Conservation (phyloP, 805 yeast species). For the Candida glaebosa region DNA sequence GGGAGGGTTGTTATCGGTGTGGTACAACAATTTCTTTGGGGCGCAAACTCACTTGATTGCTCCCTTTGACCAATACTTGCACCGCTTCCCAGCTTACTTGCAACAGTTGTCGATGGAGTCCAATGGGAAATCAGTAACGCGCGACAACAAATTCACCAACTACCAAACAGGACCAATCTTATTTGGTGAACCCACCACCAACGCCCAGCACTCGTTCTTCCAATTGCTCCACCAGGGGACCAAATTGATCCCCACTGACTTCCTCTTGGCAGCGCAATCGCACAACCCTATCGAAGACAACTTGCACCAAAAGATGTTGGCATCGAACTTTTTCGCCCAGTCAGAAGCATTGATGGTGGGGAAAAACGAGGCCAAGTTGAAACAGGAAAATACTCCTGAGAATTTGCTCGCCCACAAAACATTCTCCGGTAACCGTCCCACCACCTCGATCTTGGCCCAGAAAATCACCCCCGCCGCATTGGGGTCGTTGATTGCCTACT, state of each 20-base stretch:
- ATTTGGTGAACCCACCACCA: constrained; percentile 98
- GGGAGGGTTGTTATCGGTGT: constrained; percentile 91
- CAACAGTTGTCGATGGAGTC: constrained; percentile 99
- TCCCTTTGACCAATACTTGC: constrained; percentile 97
- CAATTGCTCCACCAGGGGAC: constrained; percentile 99
- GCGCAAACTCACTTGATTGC: constrained; percentile 98
- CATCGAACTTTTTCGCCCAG: constrained; percentile 98
- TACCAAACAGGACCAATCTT: constrained; percentile 95
- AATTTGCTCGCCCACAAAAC: constrained; percentile 91
- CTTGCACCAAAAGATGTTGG: constrained; percentile 95
- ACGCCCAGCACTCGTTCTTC: constrained; percentile 99
- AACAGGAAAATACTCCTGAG: constrained; percentile 85
- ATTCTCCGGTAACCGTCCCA: constrained; percentile 98
- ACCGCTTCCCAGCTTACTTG: constrained; percentile 98
- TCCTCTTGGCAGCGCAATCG: constrained; percentile 93
- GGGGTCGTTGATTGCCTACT: constrained; percentile 96
- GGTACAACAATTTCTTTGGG: constrained; percentile 98
- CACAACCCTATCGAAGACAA: constrained; percentile 95
- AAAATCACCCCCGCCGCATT: constrained; percentile 94
- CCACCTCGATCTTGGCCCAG: constrained; percentile 94
- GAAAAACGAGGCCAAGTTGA: constrained; percentile 78
- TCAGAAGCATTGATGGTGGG: constrained; percentile 98
- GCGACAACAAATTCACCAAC: constrained; percentile 85
- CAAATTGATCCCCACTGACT: constrained; percentile 94
- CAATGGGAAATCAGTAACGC: constrained; percentile 95